phyloP scores from a whole-genome alignment of 306 rosid species.

The Medicago truncatula region DNA sequence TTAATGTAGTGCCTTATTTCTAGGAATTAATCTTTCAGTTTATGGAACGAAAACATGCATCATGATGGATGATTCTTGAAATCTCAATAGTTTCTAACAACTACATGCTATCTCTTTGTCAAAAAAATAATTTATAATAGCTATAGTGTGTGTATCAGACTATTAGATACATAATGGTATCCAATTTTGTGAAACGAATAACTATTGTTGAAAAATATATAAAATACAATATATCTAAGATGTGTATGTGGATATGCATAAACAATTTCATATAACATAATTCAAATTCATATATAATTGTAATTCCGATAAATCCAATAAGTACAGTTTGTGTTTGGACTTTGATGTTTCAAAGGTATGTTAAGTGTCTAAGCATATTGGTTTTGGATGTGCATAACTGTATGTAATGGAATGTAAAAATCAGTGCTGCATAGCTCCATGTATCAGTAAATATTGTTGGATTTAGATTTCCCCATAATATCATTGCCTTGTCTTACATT shows the following conservation, averaged over 20 bases:
- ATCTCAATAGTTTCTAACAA: not conserved
- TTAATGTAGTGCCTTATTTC: not conserved
- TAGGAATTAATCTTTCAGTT: not conserved
- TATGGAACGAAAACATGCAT: constrained; percentile 8
- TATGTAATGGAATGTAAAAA: not conserved
- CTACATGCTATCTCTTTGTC: constrained; percentile 2
- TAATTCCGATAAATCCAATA: not conserved
- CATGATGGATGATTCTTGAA: not conserved
- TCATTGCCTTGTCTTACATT: constrained; percentile 2
- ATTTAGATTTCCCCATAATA: constrained; percentile 5
- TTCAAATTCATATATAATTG: not conserved
- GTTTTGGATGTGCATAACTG: not conserved
- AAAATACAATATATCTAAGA: not conserved
- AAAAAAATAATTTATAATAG: not conserved
- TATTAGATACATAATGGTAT: not conserved
- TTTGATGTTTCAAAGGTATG: not conserved
- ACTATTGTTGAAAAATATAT: constrained; percentile 1
- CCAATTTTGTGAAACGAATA: not conserved
- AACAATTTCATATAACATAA: not conserved
- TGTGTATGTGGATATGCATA: not conserved
- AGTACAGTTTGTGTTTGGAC: not conserved
- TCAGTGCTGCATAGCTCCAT: not conserved
- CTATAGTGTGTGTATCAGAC: not conserved
- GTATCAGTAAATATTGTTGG: constrained; percentile 4
- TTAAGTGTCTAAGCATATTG: not conserved